A percentile compares a stretch with the other conserved stretches of the same genome.
Evolutionary conservation across 2,329 filamentous ascomycete species (phyloP).

Genomic region (Penicillium sp.): DNA sequence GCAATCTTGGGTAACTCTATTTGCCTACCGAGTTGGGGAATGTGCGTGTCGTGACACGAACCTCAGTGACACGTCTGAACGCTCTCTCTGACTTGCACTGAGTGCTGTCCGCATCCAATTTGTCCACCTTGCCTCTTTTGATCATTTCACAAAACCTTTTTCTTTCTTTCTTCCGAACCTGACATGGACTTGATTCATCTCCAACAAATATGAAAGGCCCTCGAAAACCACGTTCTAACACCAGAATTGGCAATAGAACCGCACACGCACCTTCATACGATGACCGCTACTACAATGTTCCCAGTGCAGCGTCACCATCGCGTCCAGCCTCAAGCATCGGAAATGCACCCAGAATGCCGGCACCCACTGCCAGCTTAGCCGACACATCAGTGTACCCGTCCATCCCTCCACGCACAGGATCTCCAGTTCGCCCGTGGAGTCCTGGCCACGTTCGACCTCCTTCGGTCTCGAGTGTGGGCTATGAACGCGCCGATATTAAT

Average conservation of each 20-base stretch:
- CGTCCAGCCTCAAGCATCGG: slow-evolving; percentile 40
- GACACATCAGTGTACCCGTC: slow-evolving; percentile 36
- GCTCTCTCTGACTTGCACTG: not conserved
- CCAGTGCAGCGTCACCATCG: slow-evolving; percentile 27
- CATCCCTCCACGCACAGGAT: slow-evolving; percentile 29
- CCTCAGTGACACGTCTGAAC: not conserved
- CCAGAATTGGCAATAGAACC: slow-evolving; percentile 15
- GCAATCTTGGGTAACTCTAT: not conserved
- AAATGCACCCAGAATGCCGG: slow-evolving; percentile 37
- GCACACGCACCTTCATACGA: slow-evolving; percentile 14
- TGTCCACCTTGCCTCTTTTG: no score
- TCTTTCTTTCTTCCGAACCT: no score
- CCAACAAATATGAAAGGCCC: slow-evolving; percentile 13
- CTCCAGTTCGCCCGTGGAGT: slow-evolving; percentile 47
- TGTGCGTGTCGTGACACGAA: slow-evolving; percentile 4
- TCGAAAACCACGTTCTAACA: slow-evolving; percentile 18
- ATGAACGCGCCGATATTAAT: slow-evolving; percentile 83
- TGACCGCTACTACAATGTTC: slow-evolving; percentile 23
- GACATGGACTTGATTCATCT: not conserved
- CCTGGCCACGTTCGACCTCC: slow-evolving; percentile 67
- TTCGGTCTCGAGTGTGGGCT: slow-evolving; percentile 56
- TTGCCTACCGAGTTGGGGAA: slow-evolving; percentile 4
- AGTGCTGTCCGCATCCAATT: no score
- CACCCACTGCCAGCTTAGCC: slow-evolving; percentile 30
- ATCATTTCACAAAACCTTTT: no score